phyloP scores from a whole-genome alignment of 768 basidiomycete species.

The Lactarius sanguifluus region DNA sequence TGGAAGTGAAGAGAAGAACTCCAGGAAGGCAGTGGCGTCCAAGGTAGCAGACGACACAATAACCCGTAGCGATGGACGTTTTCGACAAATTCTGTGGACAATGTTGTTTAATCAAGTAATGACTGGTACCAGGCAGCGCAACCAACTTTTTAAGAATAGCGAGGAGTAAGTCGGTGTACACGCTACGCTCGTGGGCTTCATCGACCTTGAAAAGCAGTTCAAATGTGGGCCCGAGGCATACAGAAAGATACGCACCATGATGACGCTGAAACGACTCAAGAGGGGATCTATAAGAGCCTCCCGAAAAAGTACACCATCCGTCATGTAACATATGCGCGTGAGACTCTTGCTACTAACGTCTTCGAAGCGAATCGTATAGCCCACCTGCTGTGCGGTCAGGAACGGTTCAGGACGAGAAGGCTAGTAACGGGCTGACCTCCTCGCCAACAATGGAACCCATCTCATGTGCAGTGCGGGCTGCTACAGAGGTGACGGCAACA shows the following conservation, averaged over 20 bases:
- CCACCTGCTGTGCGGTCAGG: slow-evolving; percentile 82
- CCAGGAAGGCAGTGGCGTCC: slow-evolving; percentile 84
- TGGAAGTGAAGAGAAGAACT: slow-evolving; percentile 77
- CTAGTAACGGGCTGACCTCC: slow-evolving; percentile 57
- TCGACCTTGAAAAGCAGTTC: slow-evolving; percentile 62
- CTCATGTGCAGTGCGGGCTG: slow-evolving; percentile 87
- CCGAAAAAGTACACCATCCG: slow-evolving; percentile 97
- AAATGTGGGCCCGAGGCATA: background rate
- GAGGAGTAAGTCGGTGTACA: slow-evolving; percentile 93
- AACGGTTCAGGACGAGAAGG: slow-evolving; percentile 93
- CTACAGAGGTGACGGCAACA: slow-evolving; percentile 94
- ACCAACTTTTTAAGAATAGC: slow-evolving; percentile 89
- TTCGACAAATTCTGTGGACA: slow-evolving; percentile 74
- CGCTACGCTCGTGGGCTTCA: slow-evolving; percentile 94
- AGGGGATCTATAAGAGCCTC: slow-evolving; percentile 92
- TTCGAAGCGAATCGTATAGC: slow-evolving; percentile 97
- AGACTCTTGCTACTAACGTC: slow-evolving; percentile 81
- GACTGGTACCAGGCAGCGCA: background rate
- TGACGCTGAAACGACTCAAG: slow-evolving; percentile 88
- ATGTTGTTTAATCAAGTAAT: background rate
- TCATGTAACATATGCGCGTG: slow-evolving; percentile 93
- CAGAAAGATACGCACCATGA: slow-evolving; percentile 67
- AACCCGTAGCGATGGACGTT: slow-evolving; percentile 84
- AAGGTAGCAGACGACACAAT: slow-evolving; percentile 97
- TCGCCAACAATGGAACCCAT: slow-evolving; percentile 87